Conservation (phyloP, 2,329 filamentous ascomycete species). For the Phaeosphaeria sp. region DNA sequence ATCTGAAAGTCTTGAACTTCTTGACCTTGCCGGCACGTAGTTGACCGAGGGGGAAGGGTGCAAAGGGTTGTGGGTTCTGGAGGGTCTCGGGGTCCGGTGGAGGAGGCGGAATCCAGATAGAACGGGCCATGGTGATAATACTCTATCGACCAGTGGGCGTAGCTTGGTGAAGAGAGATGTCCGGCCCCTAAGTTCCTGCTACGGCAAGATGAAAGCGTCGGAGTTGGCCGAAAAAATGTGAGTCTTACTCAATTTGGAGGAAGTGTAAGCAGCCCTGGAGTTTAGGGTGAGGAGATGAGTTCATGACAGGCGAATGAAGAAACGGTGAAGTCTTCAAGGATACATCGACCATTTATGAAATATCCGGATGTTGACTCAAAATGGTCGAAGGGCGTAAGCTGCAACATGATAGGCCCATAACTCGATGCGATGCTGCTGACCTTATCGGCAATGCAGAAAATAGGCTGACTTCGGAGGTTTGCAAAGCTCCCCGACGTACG, state of each 20-base stretch:
- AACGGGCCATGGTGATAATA: conserved; percentile 17
- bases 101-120: conserved; percentile 28
- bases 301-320: neutral
- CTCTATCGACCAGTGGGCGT: neutral
- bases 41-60: conserved; percentile 60
- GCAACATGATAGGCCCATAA: neutral
- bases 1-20: conserved; percentile 56
- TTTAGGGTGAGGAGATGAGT: neutral
- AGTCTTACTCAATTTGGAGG: neutral
- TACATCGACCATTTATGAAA: neutral
- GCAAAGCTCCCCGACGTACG: neutral
- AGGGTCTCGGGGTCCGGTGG: conserved; percentile 29
- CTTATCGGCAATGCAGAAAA: neutral
- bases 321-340: neutral
- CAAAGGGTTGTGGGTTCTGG: conserved; percentile 31
- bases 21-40: conserved; percentile 66
- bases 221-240: neutral
- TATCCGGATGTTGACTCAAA: neutral
- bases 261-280: neutral
- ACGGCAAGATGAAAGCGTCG: neutral
- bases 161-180: neutral
- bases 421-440: neutral
- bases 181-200: too few relatives aligned
- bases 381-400: neutral
- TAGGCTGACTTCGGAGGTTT: neutral